Evolutionary conservation across 116 monocot species (phyloP).

Genomic region (Iris pallida): DNA sequence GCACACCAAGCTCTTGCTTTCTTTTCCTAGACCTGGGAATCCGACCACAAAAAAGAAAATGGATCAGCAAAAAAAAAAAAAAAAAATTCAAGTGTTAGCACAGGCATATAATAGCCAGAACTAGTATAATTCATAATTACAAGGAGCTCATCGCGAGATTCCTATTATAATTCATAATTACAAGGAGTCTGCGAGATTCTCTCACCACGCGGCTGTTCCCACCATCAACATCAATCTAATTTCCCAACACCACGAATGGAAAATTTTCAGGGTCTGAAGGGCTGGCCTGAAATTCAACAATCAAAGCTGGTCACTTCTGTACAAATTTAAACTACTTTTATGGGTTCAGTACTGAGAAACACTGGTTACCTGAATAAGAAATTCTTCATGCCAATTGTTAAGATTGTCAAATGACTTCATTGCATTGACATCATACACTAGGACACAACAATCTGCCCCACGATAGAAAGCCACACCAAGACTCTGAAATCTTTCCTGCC

Average conservation of each 20-base stretch:
- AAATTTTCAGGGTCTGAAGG: constrained; percentile 58
- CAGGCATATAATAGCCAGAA: background rate
- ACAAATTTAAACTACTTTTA: no score
- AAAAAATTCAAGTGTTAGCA: background rate
- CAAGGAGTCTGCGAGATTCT: constrained; percentile 5
- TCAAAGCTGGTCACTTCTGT: background rate
- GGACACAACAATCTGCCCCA: constrained; percentile 88
- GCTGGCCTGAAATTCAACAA: constrained; percentile 4
- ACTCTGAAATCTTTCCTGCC: constrained; percentile 91
- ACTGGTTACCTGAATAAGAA: constrained; percentile 71
- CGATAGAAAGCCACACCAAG: constrained; percentile 89
- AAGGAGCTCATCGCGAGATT: no score
- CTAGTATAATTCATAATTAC: no score
- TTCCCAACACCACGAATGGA: constrained; percentile 46
- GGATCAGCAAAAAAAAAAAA: background rate
- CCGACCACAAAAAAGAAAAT: background rate
- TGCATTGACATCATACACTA: constrained; percentile 85
- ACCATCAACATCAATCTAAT: constrained; percentile 18
- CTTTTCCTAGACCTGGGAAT: constrained; percentile 76
- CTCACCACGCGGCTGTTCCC: constrained; percentile 21
- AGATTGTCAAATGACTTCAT: constrained; percentile 84
- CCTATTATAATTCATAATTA: no score
- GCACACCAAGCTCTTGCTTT: constrained; percentile 92
- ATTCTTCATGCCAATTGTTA: constrained; percentile 87
- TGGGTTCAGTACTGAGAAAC: no score